Evolutionary conservation across 129 eudicot genomes (phyloP), one percentile per base, ranked within the genome.

Genomic region (sunflower (Helianthus annuus)): DNA sequence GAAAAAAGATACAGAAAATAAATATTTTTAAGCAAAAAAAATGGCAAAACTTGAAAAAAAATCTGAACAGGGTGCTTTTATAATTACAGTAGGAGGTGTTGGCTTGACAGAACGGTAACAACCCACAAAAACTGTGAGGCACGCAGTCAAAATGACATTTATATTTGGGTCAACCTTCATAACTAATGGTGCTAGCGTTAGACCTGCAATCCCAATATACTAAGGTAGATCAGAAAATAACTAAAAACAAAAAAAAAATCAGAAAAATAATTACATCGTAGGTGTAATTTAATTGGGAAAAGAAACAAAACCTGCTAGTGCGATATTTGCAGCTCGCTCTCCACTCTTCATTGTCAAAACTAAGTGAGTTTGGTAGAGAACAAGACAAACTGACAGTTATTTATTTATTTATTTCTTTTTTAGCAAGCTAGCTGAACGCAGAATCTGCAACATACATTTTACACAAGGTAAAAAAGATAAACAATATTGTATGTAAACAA

Each of bases 51-150:
- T 3, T 10, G 64, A 51, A 53, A 53, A 29, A 22, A 42, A 51
- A 6, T 16, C 19, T 39, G 2, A 53, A 52, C 51, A 27, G 4
- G 34, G 40, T 22, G 58, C 52, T 49, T 53, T 69, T 79, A 63
- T 76, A 82, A 91, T 90, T 84, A 94, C 98, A n/a, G 98, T 64
- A 64, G 98, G 98, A 71, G 98, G 97, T 34, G 96, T 90, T 74
- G 98, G 85, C 80, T 94, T 94, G 67, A 94, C 97, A 22, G 98
- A 94, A 4, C 98, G 97, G 56, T 84, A 94, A 76, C 98, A 94
- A 27, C 98, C 98, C 69, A 94, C 97, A 69, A 78, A 94, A 40
- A 94, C 98, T 1, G 98, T 76, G 63, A 94, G 93, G 82, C 91
- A 82, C 38, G 98, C 98, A 10, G 97, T 94, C 83, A 94, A 81